phyloP scores from a whole-genome alignment of 176 grass and related monocot genomes.

The Miscanthus lutarioriparius region DNA sequence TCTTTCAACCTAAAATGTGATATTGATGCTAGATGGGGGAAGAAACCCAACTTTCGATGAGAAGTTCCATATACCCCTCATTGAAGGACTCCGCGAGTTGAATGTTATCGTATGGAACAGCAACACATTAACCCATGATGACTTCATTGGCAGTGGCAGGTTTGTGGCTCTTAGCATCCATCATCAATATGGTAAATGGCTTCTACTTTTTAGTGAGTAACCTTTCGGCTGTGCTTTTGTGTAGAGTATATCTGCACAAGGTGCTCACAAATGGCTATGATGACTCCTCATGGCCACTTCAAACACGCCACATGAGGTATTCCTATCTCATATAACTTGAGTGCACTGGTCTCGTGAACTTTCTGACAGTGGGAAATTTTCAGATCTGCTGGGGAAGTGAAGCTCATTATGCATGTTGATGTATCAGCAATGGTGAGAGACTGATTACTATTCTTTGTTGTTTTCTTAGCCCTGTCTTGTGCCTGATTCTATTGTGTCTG shows the following conservation, averaged over 20 bases:
- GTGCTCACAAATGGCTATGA: slow-evolving; percentile 78
- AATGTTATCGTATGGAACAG: slow-evolving; percentile 67
- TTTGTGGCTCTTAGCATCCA: slow-evolving; percentile 23
- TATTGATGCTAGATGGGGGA: slow-evolving; percentile 66
- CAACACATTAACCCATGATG: slow-evolving; percentile 71
- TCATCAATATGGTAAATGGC: neutral
- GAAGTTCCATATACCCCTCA: slow-evolving; percentile 78
- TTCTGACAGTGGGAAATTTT: slow-evolving; percentile 28
- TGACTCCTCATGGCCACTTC: slow-evolving; percentile 72
- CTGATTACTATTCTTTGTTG: neutral
- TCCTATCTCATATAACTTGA: slow-evolving; percentile 21
- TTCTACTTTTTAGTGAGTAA: slow-evolving; percentile 5
- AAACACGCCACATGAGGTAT: slow-evolving; percentile 64
- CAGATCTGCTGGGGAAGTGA: slow-evolving; percentile 77
- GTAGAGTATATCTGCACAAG: slow-evolving; percentile 74
- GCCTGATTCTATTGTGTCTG: slow-evolving; percentile 18
- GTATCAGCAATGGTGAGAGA: slow-evolving; percentile 61
- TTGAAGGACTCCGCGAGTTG: slow-evolving; percentile 84
- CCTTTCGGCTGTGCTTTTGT: slow-evolving; percentile 17
- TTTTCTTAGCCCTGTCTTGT: neutral
- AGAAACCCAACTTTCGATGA: slow-evolving; percentile 79
- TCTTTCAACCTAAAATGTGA: slow-evolving; percentile 17
- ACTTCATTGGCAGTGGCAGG: slow-evolving; percentile 79
- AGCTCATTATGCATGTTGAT: slow-evolving; percentile 77
- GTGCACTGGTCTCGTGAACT: neutral